phyloP scores from a whole-genome alignment of 208 protist genomes.

The Acanthamoeba divionensis region DNA sequence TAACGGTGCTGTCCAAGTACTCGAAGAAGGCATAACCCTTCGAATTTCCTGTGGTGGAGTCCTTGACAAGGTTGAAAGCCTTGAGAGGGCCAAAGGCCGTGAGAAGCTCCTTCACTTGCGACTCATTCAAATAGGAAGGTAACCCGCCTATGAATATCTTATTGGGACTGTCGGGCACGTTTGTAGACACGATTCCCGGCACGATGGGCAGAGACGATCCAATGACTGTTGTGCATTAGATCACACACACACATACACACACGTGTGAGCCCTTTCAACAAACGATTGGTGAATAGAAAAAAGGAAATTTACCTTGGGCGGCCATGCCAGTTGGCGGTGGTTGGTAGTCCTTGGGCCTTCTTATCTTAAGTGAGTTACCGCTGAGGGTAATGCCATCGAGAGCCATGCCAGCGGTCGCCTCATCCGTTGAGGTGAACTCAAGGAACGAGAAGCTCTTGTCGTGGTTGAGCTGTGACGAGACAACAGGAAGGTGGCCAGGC shows the following conservation, averaged over 20 bases:
- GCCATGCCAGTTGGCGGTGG: neutral
- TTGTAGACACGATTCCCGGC: conserved; percentile 66
- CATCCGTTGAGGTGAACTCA: conserved; percentile 65
- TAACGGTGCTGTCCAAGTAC: conserved; percentile 58
- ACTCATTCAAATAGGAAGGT: conserved; percentile 59
- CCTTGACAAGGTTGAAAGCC: conserved; percentile 71
- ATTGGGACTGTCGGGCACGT: conserved; percentile 69
- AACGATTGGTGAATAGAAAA: neutral
- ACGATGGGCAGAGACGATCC: neutral
- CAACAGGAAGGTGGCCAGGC: neutral
- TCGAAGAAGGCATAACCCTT: conserved; percentile 77
- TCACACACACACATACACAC: neutral
- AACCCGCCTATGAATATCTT: conserved; percentile 75
- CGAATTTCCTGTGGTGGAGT: conserved; percentile 61
- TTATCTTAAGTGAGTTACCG: conserved; percentile 61
- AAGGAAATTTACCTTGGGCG: neutral
- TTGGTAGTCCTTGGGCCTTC: conserved; percentile 70
- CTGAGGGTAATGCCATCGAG: conserved; percentile 67
- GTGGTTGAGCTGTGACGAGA: conserved; percentile 57
- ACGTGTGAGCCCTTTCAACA: neutral
- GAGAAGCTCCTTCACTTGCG: conserved; percentile 66
- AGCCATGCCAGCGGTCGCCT: conserved; percentile 65
- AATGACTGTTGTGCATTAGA: neutral
- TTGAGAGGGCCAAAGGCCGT: conserved; percentile 59
- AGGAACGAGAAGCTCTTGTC: conserved; percentile 70